phyloP scores from a whole-genome alignment of 2,329 filamentous ascomycete genomes.

The Aureobasidium mangrovei region DNA sequence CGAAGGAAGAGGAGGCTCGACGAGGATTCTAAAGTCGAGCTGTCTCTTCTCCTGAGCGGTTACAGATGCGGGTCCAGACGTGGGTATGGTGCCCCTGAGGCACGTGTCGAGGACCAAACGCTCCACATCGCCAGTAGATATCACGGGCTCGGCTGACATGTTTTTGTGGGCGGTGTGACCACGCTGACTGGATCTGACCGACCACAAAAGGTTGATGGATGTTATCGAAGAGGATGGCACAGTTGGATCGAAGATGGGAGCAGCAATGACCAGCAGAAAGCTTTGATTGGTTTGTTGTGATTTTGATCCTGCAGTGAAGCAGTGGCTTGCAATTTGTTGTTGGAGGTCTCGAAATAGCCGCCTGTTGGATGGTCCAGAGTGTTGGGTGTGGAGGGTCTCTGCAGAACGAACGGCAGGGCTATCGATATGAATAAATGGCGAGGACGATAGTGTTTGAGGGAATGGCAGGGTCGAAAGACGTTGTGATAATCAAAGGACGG shows the following conservation, averaged over 20 bases:
- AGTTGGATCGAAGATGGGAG: not conserved
- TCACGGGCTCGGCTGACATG: slow-evolving; percentile 10
- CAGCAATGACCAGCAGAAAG: slow-evolving; percentile 2
- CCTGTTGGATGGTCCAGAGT: not conserved
- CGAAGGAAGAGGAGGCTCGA: slow-evolving; percentile 9
- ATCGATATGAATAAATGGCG: slow-evolving; percentile 5
- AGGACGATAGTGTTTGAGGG: not conserved
- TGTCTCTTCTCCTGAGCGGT: slow-evolving; percentile 7
- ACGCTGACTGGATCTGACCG: slow-evolving; percentile 8
- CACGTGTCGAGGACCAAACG: slow-evolving; percentile 8
- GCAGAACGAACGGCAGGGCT: not conserved
- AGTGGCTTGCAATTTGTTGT: slow-evolving; percentile 5
- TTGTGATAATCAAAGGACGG: slow-evolving; percentile 11
- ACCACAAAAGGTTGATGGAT: not conserved
- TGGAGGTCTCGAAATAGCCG: not conserved
- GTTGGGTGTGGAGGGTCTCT: not conserved
- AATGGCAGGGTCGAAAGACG: slow-evolving; percentile 10
- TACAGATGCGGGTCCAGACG: slow-evolving; percentile 10
- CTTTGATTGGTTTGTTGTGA: slow-evolving; percentile 1
- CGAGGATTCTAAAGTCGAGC: slow-evolving; percentile 6
- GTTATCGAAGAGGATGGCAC: not conserved
- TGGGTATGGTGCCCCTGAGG: not conserved
- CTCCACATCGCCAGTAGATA: slow-evolving; percentile 9
- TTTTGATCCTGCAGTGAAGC: slow-evolving; percentile 6
- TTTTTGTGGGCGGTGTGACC: slow-evolving; percentile 6